phyloP scores from a whole-genome alignment of 176 grass and related monocot genomes.

The Phoenix dactylifera region DNA sequence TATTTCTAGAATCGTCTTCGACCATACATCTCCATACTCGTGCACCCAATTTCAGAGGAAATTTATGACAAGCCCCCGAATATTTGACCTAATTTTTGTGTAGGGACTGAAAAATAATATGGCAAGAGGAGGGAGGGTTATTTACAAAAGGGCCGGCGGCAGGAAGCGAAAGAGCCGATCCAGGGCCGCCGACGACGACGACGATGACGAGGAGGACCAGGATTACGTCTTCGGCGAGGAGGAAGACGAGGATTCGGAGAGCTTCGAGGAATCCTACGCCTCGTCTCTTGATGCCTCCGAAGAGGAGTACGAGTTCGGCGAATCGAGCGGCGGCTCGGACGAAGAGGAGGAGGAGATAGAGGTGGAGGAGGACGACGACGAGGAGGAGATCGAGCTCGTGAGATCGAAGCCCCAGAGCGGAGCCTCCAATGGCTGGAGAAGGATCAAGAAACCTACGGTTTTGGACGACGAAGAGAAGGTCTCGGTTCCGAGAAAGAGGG shows the following conservation, averaged over 20 bases:
- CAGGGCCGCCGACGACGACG: constrained; percentile 25
- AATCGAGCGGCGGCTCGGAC: neutral
- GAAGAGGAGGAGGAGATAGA: constrained; percentile 13
- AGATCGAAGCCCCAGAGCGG: neutral
- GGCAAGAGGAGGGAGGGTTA: constrained; percentile 36
- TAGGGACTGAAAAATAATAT: constrained; percentile 30
- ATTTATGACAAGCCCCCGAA: neutral
- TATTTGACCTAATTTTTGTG: constrained; percentile 27
- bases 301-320: neutral
- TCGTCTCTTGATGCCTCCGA: neutral
- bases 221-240: constrained; percentile 17
- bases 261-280: neutral
- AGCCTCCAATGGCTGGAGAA: neutral
- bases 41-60: neutral
- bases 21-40: too few species aligned
- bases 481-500: neutral
- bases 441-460: constrained; percentile 6
- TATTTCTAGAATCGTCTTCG: too few species aligned
- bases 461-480: constrained; percentile 38
- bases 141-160: constrained; percentile 15
- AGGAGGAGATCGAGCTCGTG: neutral
- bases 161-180: constrained; percentile 10
- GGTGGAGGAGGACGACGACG: constrained; percentile 3
- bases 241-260: too few species aligned
- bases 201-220: constrained; percentile 39